Evolutionary conservation across 129 eudicot genomes (phyloP), one percentile per base, ranked within the genome.

Genomic region (Flaveria sonorensis): DNA sequence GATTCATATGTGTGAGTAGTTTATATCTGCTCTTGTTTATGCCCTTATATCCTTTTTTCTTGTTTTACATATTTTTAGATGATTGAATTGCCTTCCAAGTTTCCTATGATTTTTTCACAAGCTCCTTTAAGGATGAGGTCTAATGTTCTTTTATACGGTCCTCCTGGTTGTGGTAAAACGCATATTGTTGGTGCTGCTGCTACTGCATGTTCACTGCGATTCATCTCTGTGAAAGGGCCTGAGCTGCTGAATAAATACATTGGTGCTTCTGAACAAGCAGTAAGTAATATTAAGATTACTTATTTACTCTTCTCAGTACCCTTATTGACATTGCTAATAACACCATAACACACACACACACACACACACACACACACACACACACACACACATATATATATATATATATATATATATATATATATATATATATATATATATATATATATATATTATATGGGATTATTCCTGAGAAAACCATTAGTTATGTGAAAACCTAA

Each of bases 231-330:
- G 47, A 93, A 93, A 86, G 98, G 98, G 8, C 98, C 98, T 1
- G 98, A 93, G 81, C 85, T 93, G 78, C 92, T 93, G 69, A 93
- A 93, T 66, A 91, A 93, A 84, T 93, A 93, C 82, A 93, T 93
- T 67, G 98, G 98, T 81, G 98, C 98, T 77, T 93, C 98, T 77
- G 98, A 93, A 81, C 98, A 93, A 91, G 97, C 98, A n/a, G 97
- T 92, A 89, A 92, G 96, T 68, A 4, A 43, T 57, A 78, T 30
- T 14, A 26, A 28, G 68, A 28, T 62, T 14, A 62, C 68, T 28
- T 62, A 11, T 61, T 13, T 61, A 61, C 68, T 43, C 66, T 28
- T 55, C 62, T 26, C 13, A 43, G 28, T 61, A 28, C 42, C 68
- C 20, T 30, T 28, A 14, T 62, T 62, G 66, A 10, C 66, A 60